Evolutionary conservation across 2,329 filamentous ascomycete genomes (phyloP).

Genomic region (Colletotrichum chlorophyti): DNA sequence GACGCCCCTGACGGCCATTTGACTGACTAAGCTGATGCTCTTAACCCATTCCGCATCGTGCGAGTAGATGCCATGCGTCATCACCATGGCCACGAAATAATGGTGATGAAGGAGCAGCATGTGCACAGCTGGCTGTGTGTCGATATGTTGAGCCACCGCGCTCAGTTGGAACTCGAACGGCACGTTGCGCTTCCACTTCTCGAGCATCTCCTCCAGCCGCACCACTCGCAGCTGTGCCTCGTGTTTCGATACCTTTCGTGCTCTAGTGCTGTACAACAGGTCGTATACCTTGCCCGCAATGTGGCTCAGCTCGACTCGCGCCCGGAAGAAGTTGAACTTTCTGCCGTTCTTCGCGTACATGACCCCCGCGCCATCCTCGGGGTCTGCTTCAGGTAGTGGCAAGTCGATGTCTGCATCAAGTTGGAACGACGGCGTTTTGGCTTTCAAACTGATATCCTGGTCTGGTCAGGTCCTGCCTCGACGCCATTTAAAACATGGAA

Average conservation of each 20-base stretch:
- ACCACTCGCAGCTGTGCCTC: conserved; percentile 38
- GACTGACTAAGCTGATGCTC: conserved; percentile 37
- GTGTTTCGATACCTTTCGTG: conserved; percentile 34
- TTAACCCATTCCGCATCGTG: conserved; percentile 45
- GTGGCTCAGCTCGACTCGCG: conserved; percentile 47
- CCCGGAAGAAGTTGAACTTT: conserved; percentile 46
- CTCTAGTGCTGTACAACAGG: conserved; percentile 37
- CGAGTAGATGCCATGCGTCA: conserved; percentile 47
- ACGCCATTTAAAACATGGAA: too few relatives aligned
- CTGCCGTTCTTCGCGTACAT: conserved; percentile 43
- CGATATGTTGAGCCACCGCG: conserved; percentile 31
- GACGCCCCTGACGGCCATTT: conserved; percentile 33
- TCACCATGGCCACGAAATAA: conserved; percentile 43
- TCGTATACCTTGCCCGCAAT: conserved; percentile 50
- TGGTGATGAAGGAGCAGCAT: conserved; percentile 46
- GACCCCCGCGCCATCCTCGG: conserved; percentile 40
- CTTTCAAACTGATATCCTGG: conserved; percentile 44
- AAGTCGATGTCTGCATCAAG: conserved; percentile 48
- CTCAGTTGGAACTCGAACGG: conserved; percentile 42
- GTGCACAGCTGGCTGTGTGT: conserved; percentile 37
- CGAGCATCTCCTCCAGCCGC: conserved; percentile 40
- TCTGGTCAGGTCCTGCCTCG: neutral
- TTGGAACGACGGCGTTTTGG: conserved; percentile 45
- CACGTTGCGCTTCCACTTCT: conserved; percentile 44
- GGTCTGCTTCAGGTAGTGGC: conserved; percentile 39